These are phyloP conservation scores for Mycena haematopus DNA, from an alignment of 768 basidiomycete genomes.

Conservation along the genomic window DNA sequence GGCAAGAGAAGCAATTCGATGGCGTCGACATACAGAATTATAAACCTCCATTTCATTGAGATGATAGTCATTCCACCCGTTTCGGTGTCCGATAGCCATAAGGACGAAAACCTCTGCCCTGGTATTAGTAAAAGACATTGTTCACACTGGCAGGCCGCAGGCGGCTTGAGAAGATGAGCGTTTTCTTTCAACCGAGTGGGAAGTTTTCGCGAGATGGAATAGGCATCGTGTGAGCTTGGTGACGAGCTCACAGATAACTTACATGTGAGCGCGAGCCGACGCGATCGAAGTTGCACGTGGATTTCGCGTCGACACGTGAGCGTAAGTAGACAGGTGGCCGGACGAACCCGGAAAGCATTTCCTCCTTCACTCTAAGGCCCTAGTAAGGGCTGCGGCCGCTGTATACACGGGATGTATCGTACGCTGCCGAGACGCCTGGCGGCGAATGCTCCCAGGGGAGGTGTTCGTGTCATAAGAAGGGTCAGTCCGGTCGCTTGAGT, in stretches of 20 bases:
- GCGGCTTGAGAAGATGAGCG: constrained; percentile 79
- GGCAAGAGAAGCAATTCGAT: constrained; percentile 81
- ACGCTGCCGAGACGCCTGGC: constrained; percentile 60
- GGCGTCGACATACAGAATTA: not conserved
- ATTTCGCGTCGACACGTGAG: not conserved
- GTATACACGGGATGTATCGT: constrained; percentile 56
- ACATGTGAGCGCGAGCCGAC: constrained; percentile 7
- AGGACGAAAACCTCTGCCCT: constrained; percentile 86
- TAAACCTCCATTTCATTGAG: constrained; percentile 83
- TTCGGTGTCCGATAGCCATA: constrained; percentile 99
- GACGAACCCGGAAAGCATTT: not conserved
- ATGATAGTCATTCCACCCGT: constrained; percentile 93
- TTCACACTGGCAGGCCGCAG: too few relatives aligned
- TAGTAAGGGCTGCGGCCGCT: constrained; percentile 24
- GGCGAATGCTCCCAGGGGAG: constrained; percentile 50
- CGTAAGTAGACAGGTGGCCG: not conserved
- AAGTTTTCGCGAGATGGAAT: constrained; percentile 89
- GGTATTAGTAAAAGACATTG: constrained; percentile 85
- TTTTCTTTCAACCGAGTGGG: constrained; percentile 89
- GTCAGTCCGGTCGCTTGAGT: constrained; percentile 40
- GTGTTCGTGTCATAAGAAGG: constrained; percentile 61
- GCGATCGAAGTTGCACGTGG: too few relatives aligned
- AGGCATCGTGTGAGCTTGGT: constrained; percentile 54
- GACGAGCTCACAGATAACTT: not conserved
- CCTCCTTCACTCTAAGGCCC: constrained; percentile 35